phyloP scores from a whole-genome alignment of 2,329 filamentous ascomycete species.

The Ustulina deusta region DNA sequence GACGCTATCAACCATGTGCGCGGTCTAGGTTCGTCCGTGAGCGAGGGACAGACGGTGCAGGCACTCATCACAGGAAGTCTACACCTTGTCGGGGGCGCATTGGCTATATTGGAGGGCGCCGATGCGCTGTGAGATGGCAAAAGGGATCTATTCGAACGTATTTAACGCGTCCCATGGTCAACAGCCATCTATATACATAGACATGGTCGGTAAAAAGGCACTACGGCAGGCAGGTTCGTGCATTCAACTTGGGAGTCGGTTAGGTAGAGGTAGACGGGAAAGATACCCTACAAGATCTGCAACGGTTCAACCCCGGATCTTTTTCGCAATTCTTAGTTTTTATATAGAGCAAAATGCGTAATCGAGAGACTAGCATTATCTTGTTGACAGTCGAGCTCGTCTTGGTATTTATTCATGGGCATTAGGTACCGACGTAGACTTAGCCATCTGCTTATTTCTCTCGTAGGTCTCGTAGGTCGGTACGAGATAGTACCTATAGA shows the following conservation, averaged over 20 bases:
- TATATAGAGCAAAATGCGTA: not conserved
- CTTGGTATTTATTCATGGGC: not conserved
- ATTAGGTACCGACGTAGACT: not conserved
- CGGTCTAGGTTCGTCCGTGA: constrained; percentile 49
- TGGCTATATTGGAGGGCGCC: constrained; percentile 62
- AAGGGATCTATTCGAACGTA: not conserved
- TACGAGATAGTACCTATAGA: not conserved
- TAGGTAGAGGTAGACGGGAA: constrained; percentile 31
- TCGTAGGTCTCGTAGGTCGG: too few relatives aligned
- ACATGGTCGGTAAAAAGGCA: not conserved
- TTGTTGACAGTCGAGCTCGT: not conserved
- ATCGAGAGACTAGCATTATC: not conserved
- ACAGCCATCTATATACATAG: not conserved
- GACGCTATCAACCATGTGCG: constrained; percentile 65
- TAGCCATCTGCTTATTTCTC: too few relatives aligned
- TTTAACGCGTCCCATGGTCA: not conserved
- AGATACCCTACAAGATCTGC: constrained; percentile 34
- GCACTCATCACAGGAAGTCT: constrained; percentile 72
- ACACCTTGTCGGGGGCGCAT: constrained; percentile 69
- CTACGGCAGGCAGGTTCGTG: constrained; percentile 18
- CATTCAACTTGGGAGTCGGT: constrained; percentile 32
- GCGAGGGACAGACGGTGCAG: constrained; percentile 55
- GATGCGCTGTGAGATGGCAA: constrained; percentile 55
- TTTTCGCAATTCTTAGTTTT: constrained; percentile 1
- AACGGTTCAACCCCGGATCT: constrained; percentile 35